Base-by-base conservation (phyloP, 1,139 yeast genomes). In the Suhomyces atakaporum region DNA sequence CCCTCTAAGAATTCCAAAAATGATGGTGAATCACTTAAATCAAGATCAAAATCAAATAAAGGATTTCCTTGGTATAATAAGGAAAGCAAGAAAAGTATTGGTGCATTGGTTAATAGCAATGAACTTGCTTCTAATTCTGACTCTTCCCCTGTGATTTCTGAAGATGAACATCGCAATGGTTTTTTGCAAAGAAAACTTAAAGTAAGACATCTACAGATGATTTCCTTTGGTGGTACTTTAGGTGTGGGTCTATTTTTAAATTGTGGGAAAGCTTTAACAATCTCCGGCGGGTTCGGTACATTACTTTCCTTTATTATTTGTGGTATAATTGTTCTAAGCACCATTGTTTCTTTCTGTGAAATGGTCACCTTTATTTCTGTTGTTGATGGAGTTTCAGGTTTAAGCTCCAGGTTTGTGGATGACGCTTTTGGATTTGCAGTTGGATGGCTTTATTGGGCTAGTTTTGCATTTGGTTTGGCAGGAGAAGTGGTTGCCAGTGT, bases 261-360 rank as follows among this genome's bases (percentile, higher is more conserved):
- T 33, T 74, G 86, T n/a, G 95, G 96, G 1, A 82, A 83, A 47
- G 85, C 89, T 1, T 71, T 88, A 35, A 73, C 83, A 18, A 79
- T 81, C 13, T 84, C 90, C 2, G 96, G 96, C 2, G 95, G 96
- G 0, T 64, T 87, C 39, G 96, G 96, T 0, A 77, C 89, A 2
- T 57, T 86, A 7, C 52, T 88, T 3, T 95, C 95, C 2, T 87
- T 80, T 52, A 43, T 73, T 0, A 61, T 86, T 8, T 76, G 87
- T 25, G 94, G 94, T 0, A 52, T 77, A 1, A 69, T 87, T 11
- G 89, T 85, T 0, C 58, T 82, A 28, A 75, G 84, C 2, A 80
- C 94, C 1, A 77, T 86, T 73, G 63, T 81, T 16, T 79, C 90
- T 4, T 82, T 86, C 54, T 86, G 95, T 43, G 96, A 88, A 60